Conservation (phyloP, 495 filamentous ascomycete genomes). For the Neohortaea acidophila region DNA sequence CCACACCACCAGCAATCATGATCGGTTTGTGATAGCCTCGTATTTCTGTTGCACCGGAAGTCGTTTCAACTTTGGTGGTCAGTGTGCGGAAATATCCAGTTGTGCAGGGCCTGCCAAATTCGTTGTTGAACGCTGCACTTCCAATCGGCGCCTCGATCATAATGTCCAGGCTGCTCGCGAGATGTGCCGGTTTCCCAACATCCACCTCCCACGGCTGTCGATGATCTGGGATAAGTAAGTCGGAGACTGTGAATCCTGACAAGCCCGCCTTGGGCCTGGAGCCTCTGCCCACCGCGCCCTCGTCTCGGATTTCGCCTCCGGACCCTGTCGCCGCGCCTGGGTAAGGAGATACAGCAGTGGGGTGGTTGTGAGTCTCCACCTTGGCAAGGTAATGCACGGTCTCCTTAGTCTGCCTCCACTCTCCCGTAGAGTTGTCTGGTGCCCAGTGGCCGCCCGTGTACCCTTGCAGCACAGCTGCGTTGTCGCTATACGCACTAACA, state of each 20-base stretch:
- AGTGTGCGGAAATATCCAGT: conserved; percentile 82
- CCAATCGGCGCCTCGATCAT: conserved; percentile 96
- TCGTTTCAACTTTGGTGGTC: conserved; percentile 46
- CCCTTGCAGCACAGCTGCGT: conserved; percentile 83
- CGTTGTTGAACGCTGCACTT: conserved; percentile 90
- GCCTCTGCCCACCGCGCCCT: conserved; percentile 83
- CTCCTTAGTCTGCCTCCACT: conserved; percentile 81
- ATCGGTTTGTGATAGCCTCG: conserved; percentile 97
- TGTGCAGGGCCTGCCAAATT: conserved; percentile 88
- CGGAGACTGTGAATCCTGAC: conserved; percentile 84
- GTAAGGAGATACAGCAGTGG: conserved; percentile 81
- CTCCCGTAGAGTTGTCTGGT: conserved; percentile 64
- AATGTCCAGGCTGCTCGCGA: conserved; percentile 83
- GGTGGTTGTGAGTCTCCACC: conserved; percentile 97
- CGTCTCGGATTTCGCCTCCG: conserved; percentile 88
- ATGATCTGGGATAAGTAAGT: conserved; percentile 72
- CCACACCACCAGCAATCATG: conserved; percentile 94
- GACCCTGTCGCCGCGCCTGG: conserved; percentile 86
- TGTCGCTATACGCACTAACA: conserved; percentile 92
- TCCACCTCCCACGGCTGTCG: conserved; percentile 78
- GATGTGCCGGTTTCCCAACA: conserved; percentile 78
- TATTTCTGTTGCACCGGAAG: conserved; percentile 50
- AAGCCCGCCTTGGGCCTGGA: conserved; percentile 89
- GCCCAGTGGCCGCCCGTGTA: conserved; percentile 65
- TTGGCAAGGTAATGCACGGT: conserved; percentile 78